Evolutionary conservation across 2,329 filamentous ascomycete genomes (phyloP), one percentile per base, ranked within the genome.

Genomic region (Xenosphaeropsis pyriputrescens): DNA sequence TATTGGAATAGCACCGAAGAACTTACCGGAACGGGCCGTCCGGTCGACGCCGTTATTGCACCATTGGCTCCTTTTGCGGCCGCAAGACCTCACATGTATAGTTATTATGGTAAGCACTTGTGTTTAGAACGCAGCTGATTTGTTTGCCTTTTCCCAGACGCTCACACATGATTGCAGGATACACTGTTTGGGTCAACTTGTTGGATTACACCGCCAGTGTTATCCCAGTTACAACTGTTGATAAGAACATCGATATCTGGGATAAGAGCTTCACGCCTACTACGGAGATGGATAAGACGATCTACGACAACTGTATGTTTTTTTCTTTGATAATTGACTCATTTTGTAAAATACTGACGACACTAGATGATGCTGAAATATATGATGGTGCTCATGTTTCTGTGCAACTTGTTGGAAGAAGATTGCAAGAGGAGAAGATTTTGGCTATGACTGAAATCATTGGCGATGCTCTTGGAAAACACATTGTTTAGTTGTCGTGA

Each of bases 1-100:
- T 79, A 75, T 48, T 78, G 72, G 74, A 75, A 76, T 43, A 64
- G 59, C 12, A 75, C 70, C 0, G 58, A 54, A 0, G 53, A 59
- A 4, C 34, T 59, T n/a, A 72, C 69, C 0, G 64, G 62, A 18
- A 70, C 59, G 4, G 41, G 40, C 11, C 58, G 63, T 36, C 58
- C 67, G 2, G 69, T 78, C 0, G 75, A 80, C 46, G 68, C 65
- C 0, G 49, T 73, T 2, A 63, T 74, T 13, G 57, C 60, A 42
- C 65, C 68, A 1, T 47, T 69, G 7, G 64, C 67, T 2, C 65
- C 70, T 0, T 65, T 65, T 36, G 58, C 66, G 2, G 67, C 67
- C 33, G 61, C 64, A 1, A 57, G 64, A 30, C 66, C 61, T 0
- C 57, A 58, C 8, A 59, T 62, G 39, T 74, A 62, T 47, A 60